Evolutionary conservation across 345 rosid genomes (phyloP).

Genomic region (Mangifera indica): DNA sequence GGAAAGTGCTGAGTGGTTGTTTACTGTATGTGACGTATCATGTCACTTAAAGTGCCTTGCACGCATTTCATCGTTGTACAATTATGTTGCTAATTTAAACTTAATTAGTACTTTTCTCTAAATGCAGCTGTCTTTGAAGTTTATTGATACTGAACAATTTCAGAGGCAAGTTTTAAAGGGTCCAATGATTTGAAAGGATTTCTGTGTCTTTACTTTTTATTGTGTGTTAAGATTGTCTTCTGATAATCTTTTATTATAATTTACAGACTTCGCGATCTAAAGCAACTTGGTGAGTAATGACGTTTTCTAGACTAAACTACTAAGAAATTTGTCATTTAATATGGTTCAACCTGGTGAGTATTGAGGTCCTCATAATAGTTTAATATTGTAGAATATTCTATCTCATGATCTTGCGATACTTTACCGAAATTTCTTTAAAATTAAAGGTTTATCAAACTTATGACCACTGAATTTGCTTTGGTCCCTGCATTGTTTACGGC

Average conservation of each 20-base stretch:
- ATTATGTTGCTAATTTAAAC: background rate
- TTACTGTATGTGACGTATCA: background rate
- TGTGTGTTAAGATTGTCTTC: background rate
- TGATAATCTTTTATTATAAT: conserved; percentile 10
- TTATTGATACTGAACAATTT: conserved; percentile 67
- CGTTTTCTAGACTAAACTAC: background rate
- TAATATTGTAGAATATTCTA: background rate
- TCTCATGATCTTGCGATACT: background rate
- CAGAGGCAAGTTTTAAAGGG: conserved; percentile 48
- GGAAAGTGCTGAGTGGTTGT: background rate
- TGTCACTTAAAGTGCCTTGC: background rate
- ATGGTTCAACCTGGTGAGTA: background rate
- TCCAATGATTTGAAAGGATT: background rate
- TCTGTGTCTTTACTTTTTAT: background rate
- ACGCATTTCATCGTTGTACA: background rate
- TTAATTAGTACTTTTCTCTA: conserved; percentile 4
- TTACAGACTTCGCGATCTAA: conserved; percentile 72
- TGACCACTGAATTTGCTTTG: conserved; percentile 4
- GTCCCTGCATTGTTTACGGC: background rate
- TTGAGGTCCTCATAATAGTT: background rate
- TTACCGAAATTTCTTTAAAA: background rate
- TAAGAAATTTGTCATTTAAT: background rate
- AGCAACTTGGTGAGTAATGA: conserved; percentile 56
- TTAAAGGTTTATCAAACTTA: background rate
- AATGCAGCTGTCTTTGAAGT: conserved; percentile 53